Evolutionary conservation across 2,329 filamentous ascomycete species (phyloP).

Genomic region (Cladophialophora chaetospira): DNA sequence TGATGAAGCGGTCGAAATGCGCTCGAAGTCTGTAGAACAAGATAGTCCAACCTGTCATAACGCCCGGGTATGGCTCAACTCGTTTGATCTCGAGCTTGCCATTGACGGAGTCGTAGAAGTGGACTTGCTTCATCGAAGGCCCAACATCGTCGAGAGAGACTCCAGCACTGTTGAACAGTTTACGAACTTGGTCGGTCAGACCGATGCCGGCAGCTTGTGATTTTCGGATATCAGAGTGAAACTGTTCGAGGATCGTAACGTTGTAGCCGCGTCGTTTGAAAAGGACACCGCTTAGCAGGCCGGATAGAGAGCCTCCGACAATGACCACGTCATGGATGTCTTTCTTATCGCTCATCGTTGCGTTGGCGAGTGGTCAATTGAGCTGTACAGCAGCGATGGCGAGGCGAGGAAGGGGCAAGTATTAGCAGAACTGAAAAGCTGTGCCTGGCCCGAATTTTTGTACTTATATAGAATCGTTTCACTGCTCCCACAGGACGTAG

Average conservation of each 20-base stretch:
- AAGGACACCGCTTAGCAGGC: neutral
- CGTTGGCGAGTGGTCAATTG: neutral
- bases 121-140: neutral
- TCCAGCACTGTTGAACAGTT: neutral
- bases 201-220: neutral
- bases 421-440: neutral
- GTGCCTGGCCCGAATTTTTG: neutral
- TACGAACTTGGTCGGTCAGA: neutral
- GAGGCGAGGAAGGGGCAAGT: neutral
- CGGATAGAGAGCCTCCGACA: neutral
- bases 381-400: neutral
- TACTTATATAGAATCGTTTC: neutral
- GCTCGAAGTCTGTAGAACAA: neutral
- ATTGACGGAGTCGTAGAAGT: neutral
- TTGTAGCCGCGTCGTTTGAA: neutral
- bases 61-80: neutral
- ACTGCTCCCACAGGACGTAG: too few species aligned
- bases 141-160: neutral
- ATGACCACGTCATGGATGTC: neutral
- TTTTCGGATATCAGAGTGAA: neutral
- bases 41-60: neutral
- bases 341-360: neutral
- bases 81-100: neutral
- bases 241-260: neutral
- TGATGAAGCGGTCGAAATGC: neutral